A percentile compares a stretch with the other conserved stretches of the same genome.
Conservation (phyloP, 768 basidiomycete genomes). For the Symmetrospora coprosmae region DNA sequence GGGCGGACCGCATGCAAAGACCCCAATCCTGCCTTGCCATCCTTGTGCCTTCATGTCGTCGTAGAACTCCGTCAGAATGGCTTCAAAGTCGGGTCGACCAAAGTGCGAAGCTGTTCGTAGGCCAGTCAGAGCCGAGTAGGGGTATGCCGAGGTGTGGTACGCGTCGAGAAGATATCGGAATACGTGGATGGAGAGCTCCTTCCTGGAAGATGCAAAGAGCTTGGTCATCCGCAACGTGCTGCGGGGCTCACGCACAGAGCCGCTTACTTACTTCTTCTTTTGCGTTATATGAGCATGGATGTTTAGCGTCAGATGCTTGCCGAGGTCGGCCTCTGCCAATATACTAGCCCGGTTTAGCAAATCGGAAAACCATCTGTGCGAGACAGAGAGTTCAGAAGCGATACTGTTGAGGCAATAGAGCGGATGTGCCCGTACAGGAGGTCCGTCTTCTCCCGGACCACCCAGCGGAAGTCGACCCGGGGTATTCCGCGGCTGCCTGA, state of each 20-base stretch:
- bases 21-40: constrained; percentile 11
- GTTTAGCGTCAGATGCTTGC: constrained; percentile 13
- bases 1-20: constrained; percentile 16
- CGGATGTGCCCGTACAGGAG: too few species aligned
- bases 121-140: constrained; percentile 16
- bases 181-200: constrained; percentile 12
- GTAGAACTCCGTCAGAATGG: constrained; percentile 7
- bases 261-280: too few species aligned
- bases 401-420: too few species aligned
- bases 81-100: constrained; percentile 9
- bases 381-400: too few species aligned
- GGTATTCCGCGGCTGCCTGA: neutral
- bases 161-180: constrained; percentile 14
- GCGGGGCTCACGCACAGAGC: too few species aligned
- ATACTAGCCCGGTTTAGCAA: constrained; percentile 10
- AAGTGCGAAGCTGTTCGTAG: neutral
- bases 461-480: constrained; percentile 15
- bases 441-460: constrained; percentile 16
- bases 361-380: constrained; percentile 21
- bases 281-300: constrained; percentile 12
- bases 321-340: neutral
- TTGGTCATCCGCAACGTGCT: too few species aligned
- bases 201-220: too few species aligned
- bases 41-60: constrained; percentile 13
- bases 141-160: constrained; percentile 1